Evolutionary conservation across 2,329 filamentous ascomycete species (phyloP).

Genomic region (Didymella pomorum): DNA sequence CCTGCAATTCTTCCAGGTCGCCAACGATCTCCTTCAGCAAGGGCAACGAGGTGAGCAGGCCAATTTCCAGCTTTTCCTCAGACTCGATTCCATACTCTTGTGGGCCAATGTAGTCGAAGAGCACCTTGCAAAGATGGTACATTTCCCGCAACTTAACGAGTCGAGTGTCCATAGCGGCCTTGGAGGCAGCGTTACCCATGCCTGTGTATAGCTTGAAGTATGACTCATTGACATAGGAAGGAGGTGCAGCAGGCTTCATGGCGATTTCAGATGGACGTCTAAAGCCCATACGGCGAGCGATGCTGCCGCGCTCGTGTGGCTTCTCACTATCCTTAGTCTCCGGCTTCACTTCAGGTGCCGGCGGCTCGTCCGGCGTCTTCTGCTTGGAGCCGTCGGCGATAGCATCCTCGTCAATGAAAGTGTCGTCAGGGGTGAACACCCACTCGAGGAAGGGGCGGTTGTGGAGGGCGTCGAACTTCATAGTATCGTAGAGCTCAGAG

Average conservation of each 20-base stretch:
- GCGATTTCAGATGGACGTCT: conserved; percentile 59
- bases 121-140: conserved; percentile 89
- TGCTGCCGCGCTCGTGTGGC: conserved; percentile 43
- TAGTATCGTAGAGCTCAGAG: conserved; percentile 97
- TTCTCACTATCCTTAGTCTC: conserved; percentile 52
- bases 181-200: conserved; percentile 64
- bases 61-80: conserved; percentile 97
- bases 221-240: conserved; percentile 59
- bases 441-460: conserved; percentile 97
- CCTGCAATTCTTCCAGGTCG: conserved; percentile 96
- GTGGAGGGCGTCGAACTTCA: conserved; percentile 99
- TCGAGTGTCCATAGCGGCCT: conserved; percentile 81
- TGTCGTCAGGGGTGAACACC: conserved; percentile 88
- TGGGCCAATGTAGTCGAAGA: conserved; percentile 98
- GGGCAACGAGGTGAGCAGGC: conserved; percentile 89
- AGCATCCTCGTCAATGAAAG: conserved; percentile 72
- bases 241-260: conserved; percentile 32
- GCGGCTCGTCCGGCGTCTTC: conserved; percentile 37
- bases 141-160: conserved; percentile 90
- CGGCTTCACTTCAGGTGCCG: conserved; percentile 28
- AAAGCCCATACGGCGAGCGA: conserved; percentile 61
- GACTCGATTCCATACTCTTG: conserved; percentile 98
- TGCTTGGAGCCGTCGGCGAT: conserved; percentile 48
- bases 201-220: conserved; percentile 94
- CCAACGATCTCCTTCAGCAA: conserved; percentile 96